A percentile compares a stretch with the other conserved stretches of the same genome.
Conservation (phyloP, 2,329 filamentous ascomycete species). For the Pseudonectria foliicola region DNA sequence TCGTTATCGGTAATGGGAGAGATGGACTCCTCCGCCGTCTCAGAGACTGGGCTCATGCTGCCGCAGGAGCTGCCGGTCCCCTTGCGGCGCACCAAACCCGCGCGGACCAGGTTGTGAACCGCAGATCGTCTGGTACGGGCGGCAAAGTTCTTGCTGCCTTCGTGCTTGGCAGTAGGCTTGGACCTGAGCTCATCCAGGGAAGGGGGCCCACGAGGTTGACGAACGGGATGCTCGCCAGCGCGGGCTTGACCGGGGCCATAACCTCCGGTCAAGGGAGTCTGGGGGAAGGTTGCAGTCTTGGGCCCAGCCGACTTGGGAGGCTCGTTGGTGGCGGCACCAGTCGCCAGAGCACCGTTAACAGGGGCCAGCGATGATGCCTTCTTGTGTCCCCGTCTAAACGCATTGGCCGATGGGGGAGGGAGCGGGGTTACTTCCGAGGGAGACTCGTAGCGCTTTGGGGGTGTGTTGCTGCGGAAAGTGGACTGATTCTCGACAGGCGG, state of each 20-base stretch:
- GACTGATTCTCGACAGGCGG: slow-evolving; percentile 60
- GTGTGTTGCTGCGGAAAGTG: slow-evolving; percentile 55
- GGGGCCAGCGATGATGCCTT: slow-evolving; percentile 72
- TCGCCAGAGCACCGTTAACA: slow-evolving; percentile 43
- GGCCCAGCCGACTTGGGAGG: slow-evolving; percentile 57
- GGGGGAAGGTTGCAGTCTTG: slow-evolving; percentile 73
- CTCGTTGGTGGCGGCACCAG: slow-evolving; percentile 35
- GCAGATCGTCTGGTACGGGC: slow-evolving; percentile 87
- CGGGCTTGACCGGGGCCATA: slow-evolving; percentile 91
- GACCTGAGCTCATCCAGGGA: slow-evolving; percentile 82
- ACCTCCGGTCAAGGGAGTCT: slow-evolving; percentile 72
- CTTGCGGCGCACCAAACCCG: slow-evolving; percentile 80
- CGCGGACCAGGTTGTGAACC: slow-evolving; percentile 83
- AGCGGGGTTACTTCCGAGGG: slow-evolving; percentile 63
- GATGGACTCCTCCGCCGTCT: slow-evolving; percentile 61
- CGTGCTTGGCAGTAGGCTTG: slow-evolving; percentile 85
- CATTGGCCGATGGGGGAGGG: slow-evolving; percentile 81
- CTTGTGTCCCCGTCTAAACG: slow-evolving; percentile 90
- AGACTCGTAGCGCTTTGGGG: slow-evolving; percentile 60
- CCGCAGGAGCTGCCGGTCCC: slow-evolving; percentile 63
- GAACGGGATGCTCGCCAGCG: slow-evolving; percentile 87
- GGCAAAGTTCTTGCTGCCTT: slow-evolving; percentile 97
- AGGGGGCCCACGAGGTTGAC: slow-evolving; percentile 88
- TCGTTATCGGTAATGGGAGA: slow-evolving; percentile 67
- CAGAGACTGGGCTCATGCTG: slow-evolving; percentile 84